Evolutionary conservation across 2,329 filamentous ascomycete species (phyloP).

Genomic region (Fusarium chlamydosporum): DNA sequence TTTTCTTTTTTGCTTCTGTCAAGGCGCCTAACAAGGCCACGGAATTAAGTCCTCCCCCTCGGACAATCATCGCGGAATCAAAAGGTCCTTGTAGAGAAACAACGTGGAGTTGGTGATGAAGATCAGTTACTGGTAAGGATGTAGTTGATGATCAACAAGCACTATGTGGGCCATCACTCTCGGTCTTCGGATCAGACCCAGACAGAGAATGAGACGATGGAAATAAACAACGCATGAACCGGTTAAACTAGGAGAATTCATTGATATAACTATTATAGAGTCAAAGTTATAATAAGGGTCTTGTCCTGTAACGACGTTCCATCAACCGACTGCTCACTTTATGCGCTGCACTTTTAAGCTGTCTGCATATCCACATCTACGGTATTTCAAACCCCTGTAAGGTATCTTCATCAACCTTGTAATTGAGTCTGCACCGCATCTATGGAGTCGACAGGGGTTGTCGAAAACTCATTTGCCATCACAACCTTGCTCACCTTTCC

Average conservation of each 20-base stretch:
- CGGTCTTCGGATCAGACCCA: neutral
- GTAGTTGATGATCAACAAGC: neutral
- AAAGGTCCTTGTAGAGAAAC: neutral
- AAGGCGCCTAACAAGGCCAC: neutral
- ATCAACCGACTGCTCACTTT: neutral
- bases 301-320: neutral
- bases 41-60: neutral
- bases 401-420: neutral
- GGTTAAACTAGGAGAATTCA: neutral
- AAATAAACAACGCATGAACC: neutral
- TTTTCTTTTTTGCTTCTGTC: neutral
- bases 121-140: conserved; percentile 14
- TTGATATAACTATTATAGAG: neutral
- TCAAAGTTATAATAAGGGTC: neutral
- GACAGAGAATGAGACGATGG: neutral
- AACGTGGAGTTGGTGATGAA: conserved; percentile 16
- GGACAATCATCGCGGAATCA: neutral
- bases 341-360: neutral
- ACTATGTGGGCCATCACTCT: neutral
- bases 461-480: neutral
- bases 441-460: neutral
- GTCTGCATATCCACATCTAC: neutral
- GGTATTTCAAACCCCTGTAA: neutral
- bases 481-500: neutral
- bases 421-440: neutral